phyloP scores from a whole-genome alignment of 441 rosid species.

The California macrophylla region DNA sequence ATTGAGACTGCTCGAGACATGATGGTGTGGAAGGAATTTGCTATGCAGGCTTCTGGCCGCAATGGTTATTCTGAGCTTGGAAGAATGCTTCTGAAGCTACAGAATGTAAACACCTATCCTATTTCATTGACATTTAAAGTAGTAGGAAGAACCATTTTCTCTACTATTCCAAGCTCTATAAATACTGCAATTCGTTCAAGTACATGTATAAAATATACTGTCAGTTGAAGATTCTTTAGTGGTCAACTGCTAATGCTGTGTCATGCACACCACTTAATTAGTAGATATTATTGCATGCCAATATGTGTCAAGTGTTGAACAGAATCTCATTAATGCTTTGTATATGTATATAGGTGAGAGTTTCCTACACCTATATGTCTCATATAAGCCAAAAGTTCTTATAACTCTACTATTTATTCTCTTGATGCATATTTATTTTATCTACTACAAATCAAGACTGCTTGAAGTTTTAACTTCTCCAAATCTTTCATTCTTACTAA shows the following conservation, averaged over 20 bases:
- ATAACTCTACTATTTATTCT: background rate
- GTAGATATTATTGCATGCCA: background rate
- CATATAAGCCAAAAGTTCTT: background rate
- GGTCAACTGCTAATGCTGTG: background rate
- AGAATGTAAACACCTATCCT: conserved; percentile 41
- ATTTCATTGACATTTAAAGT: background rate
- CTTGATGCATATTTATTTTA: too few relatives aligned
- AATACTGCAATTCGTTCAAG: background rate
- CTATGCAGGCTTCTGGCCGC: conserved; percentile 72
- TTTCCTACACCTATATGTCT: background rate
- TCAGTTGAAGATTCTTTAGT: background rate
- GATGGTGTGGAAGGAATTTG: conserved; percentile 80
- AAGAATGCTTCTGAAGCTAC: conserved; percentile 82
- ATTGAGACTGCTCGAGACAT: conserved; percentile 63
- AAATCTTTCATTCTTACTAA: too few relatives aligned
- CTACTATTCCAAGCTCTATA: background rate
- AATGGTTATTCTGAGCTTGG: conserved; percentile 75
- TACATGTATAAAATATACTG: background rate
- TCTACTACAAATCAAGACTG: background rate
- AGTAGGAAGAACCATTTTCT: background rate
- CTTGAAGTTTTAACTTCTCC: background rate
- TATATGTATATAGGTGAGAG: background rate
- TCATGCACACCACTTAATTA: background rate
- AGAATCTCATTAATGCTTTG: background rate
- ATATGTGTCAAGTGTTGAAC: background rate